These are phyloP conservation scores for Rutstroemia sp. DNA, from an alignment of 2,329 filamentous ascomycete species.

Conservation along the genomic window DNA sequence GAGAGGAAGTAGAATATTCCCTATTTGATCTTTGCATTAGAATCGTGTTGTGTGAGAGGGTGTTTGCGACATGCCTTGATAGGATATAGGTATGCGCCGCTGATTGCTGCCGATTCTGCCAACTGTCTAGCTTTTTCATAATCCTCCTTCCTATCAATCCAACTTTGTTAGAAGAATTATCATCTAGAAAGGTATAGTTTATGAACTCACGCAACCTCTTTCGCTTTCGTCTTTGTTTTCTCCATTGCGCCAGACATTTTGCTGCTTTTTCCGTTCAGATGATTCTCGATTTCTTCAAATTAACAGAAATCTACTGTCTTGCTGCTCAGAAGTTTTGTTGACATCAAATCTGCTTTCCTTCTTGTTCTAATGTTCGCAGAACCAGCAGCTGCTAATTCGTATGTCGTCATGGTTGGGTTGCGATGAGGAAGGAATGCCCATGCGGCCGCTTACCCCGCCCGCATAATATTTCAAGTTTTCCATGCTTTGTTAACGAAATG, in stretches of 20 bases:
- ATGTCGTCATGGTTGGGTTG: no score
- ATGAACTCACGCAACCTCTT: constrained; percentile 29
- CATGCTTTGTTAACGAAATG: not conserved
- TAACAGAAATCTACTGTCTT: not conserved
- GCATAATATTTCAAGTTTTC: not conserved
- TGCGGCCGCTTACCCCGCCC: not conserved
- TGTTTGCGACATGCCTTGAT: constrained; percentile 47
- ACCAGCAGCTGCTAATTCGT: no score
- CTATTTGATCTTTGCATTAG: constrained; percentile 28
- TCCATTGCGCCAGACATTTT: constrained; percentile 25
- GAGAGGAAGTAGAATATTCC: constrained; percentile 53
- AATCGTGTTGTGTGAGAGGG: not conserved
- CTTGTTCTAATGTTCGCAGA: no score
- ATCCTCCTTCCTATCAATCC: constrained; percentile 53
- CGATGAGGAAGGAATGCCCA: not conserved
- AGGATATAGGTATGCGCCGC: constrained; percentile 79
- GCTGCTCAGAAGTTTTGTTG: not conserved
- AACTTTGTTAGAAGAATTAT: constrained; percentile 11
- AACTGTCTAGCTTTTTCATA: constrained; percentile 57
- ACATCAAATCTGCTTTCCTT: not conserved
- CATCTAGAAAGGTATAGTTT: not conserved
- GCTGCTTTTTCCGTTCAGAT: not conserved
- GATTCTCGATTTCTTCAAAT: not conserved
- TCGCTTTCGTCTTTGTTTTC: constrained; percentile 24
- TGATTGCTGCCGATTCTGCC: constrained; percentile 62